These are phyloP conservation scores for Ophiocytium majus DNA, from an alignment of 352 stramenopile species.

Conservation along the genomic window DNA sequence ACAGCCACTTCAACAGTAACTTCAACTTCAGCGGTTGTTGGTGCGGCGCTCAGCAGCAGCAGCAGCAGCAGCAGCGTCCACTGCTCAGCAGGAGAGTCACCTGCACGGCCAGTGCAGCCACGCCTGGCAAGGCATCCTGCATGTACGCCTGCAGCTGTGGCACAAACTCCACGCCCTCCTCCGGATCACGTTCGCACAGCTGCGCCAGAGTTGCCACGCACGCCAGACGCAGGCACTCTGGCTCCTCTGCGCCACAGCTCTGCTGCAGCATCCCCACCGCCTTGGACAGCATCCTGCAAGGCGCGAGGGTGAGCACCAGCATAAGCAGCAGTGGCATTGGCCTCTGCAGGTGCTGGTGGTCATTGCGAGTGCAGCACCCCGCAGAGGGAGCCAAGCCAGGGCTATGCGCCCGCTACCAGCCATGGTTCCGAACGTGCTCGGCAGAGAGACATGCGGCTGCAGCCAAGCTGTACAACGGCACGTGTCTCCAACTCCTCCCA, in stretches of 20 bases:
- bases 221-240: constrained; percentile 36
- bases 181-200: constrained; percentile 37
- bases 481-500: no score
- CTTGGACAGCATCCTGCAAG: constrained; percentile 12
- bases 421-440: no score
- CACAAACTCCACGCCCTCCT: constrained; percentile 50
- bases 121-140: constrained; percentile 29
- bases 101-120: constrained; percentile 41
- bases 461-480: no score
- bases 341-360: no score
- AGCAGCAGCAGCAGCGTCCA: background rate
- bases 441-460: no score
- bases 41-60: background rate
- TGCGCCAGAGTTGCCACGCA: constrained; percentile 33
- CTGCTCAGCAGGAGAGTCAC: background rate
- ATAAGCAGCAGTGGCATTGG: no score
- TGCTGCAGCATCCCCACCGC: background rate
- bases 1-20: no score
- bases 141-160: constrained; percentile 37
- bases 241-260: background rate
- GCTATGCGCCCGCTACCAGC: no score
- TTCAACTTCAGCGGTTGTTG: background rate
- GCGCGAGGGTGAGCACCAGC: background rate
- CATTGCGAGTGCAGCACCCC: no score
- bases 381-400: no score